Evolutionary conservation across 192 early-diverging fungal genomes (phyloP), one percentile per base, ranked within the genome.

Genomic region (Globomyces pollinis-pini): DNA sequence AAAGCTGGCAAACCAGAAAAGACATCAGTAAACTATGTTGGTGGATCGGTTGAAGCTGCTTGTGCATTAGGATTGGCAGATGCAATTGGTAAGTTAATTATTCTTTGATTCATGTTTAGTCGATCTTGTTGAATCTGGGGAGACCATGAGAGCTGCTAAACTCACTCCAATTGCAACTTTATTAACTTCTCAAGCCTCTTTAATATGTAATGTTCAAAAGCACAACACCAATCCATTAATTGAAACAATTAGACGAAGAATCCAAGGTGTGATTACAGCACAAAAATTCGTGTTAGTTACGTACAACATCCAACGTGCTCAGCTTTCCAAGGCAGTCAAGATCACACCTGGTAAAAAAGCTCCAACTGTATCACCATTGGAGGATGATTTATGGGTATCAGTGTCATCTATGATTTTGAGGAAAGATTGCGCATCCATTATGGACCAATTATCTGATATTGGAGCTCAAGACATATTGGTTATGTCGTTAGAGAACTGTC

Each of bases 121-220:
- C 16, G 78, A 78, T 68, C 58, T 81, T 29, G 80, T 87, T 41
- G 94, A 97, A 75, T 91, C 90, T 18, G 96, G 96, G 57, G 94
- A 99, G 55, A 99, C 96, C n/a, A 99, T 99, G 96, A 84, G 91
- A 41, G 96, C 92, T 18, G 96, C 96, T 15, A 93, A 93, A n/a
- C 80, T 99, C 18, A 86, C 91, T 65, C 83, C 87, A 45, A 93
- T 99, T 38, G 79, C 80, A 36, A 93, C 88, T 7, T 63, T 99
- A 8, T 32, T 94, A 31, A 74, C 73, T 0, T 86, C 96, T 12
- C 83, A 99, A 63, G 86, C 94, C 8, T 91, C 96, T 30, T 71
- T 97, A 47, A 86, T 99, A 45, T 86, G 87, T 52, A 94, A 94
- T 63, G 62, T 59, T 11, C 66, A 72, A 32, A 81, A 85, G 62